Evolutionary conservation across 2,329 filamentous ascomycete genomes (phyloP).

Genomic region (Fusarium praegraminearum): DNA sequence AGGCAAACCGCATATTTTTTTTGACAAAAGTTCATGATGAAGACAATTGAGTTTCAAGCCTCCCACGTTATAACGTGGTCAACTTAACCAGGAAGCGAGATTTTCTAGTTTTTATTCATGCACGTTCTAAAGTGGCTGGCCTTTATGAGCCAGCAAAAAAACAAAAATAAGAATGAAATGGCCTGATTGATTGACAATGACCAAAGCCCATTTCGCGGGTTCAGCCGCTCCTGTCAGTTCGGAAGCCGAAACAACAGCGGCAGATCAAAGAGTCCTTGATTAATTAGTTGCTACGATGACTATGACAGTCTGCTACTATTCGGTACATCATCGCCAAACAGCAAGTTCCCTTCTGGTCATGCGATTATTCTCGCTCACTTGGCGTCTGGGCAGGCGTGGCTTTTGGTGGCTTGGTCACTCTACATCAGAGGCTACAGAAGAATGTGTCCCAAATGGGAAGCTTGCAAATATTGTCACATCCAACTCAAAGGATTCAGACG

Average conservation of each 20-base stretch:
- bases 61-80: neutral
- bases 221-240: slow-evolving; percentile 21
- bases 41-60: neutral
- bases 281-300: no score
- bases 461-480: neutral
- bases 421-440: slow-evolving; percentile 11
- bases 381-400: neutral
- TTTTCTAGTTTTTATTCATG: neutral
- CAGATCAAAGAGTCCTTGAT: neutral
- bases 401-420: slow-evolving; percentile 23
- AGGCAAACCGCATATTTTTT: neutral
- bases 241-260: slow-evolving; percentile 25
- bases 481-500: slow-evolving; percentile 1
- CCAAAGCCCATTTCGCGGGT: slow-evolving; percentile 16
- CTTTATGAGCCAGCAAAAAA: neutral
- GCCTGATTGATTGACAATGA: slow-evolving; percentile 3
- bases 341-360: slow-evolving; percentile 10
- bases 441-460: slow-evolving; percentile 12
- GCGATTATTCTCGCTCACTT: slow-evolving; percentile 16
- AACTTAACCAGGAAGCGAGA: neutral
- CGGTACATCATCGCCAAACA: slow-evolving; percentile 2
- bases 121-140: slow-evolving; percentile 1
- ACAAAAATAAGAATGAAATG: slow-evolving; percentile 3
- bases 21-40: slow-evolving; percentile 21
- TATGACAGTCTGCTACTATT: neutral